Percentiles rank a stretch among this genome's conserved stretches.
Evolutionary conservation across 345 rosid genomes (phyloP).

Genomic region (Brassica rapa): DNA sequence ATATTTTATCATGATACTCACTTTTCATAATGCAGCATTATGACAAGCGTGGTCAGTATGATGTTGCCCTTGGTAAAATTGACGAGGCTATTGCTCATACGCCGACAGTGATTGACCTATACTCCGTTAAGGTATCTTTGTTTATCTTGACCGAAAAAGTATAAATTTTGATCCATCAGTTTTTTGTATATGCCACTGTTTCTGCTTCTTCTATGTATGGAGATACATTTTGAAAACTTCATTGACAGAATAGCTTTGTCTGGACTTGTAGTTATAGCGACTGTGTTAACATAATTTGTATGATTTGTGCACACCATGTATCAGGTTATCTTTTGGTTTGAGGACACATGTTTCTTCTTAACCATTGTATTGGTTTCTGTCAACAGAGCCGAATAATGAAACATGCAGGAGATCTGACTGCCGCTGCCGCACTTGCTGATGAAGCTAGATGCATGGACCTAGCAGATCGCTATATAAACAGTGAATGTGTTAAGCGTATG

Average conservation of each 20-base stretch:
- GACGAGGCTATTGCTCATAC: constrained; percentile 92
- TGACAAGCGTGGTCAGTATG: constrained; percentile 87
- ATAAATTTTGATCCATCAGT: neutral
- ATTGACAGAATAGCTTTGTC: constrained; percentile 16
- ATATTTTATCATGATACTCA: constrained; percentile 13
- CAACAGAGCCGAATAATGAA: constrained; percentile 92
- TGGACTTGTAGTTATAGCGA: constrained; percentile 2
- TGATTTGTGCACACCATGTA: constrained; percentile 7
- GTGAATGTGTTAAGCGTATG: constrained; percentile 98
- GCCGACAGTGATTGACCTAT: constrained; percentile 95
- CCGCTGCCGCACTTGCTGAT: constrained; percentile 96
- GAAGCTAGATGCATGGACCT: constrained; percentile 99
- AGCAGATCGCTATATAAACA: constrained; percentile 91
- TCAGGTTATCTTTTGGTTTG: neutral
- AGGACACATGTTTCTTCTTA: constrained; percentile 19
- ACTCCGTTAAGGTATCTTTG: constrained; percentile 80
- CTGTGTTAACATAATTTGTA: constrained; percentile 6
- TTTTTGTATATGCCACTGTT: neutral
- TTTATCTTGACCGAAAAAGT: neutral
- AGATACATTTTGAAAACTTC: constrained; percentile 4
- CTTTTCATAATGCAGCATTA: constrained; percentile 73
- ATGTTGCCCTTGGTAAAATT: constrained; percentile 73
- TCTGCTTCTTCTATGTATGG: neutral
- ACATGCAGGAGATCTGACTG: constrained; percentile 92
- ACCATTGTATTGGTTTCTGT: constrained; percentile 23